A percentile compares a stretch with the other conserved stretches of the same genome.
phyloP scores from a whole-genome alignment of 78 protist genomes.

The Dictyostelium capitatum region DNA sequence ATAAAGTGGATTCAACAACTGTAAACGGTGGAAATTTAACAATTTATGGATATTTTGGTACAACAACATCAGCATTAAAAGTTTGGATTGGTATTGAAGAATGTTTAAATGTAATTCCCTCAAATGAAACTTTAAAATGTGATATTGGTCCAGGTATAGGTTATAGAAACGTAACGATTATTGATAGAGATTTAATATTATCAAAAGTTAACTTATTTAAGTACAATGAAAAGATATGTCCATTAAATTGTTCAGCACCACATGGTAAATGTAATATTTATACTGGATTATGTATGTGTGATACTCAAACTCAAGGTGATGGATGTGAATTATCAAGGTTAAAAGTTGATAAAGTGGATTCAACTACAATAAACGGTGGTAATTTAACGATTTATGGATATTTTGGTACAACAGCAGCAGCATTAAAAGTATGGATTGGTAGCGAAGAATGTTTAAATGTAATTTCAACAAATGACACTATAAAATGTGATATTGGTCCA shows the following conservation, averaged over 20 bases:
- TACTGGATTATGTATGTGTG: not conserved
- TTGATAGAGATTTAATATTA: not conserved
- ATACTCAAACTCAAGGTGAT: not conserved
- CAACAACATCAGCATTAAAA: not conserved
- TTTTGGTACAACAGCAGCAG: not conserved
- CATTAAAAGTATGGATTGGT: not conserved
- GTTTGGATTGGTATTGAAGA: not conserved
- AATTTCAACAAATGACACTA: not conserved
- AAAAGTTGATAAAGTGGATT: not conserved
- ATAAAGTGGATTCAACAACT: not conserved
- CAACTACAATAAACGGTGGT: constrained; percentile 1
- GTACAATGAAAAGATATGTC: no score
- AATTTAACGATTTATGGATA: not conserved
- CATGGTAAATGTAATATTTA: not conserved
- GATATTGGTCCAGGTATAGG: constrained; percentile 9
- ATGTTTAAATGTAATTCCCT: not conserved
- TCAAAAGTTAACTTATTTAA: no score
- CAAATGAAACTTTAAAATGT: not conserved
- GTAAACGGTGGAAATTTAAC: not conserved
- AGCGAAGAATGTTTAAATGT: not conserved
- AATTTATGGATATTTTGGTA: not conserved
- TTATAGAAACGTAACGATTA: not conserved
- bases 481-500: not conserved
- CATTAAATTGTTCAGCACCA: not conserved
- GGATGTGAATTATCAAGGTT: not conserved